Base-by-base conservation (phyloP, 306 rosid species). In the Castanopsis chinensis region DNA sequence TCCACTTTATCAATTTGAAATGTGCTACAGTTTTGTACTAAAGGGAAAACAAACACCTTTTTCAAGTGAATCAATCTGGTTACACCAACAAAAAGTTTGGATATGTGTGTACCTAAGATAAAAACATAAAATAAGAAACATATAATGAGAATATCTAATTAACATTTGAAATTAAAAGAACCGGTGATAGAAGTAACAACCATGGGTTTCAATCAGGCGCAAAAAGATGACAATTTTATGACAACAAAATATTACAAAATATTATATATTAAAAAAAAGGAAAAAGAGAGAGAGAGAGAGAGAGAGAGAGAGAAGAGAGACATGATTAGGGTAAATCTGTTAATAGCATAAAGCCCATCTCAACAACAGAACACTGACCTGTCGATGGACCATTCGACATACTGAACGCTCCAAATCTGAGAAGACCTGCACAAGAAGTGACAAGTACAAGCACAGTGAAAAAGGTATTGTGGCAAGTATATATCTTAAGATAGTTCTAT, bases 341-440 rank as follows among this genome's bases (percentile, higher is more conserved):
- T 60, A 25, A 21, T 53, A 60, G 63, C 45, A 74, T 67, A 35
- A 59, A 72, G 27, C 37, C 49, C 56, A 76, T 70, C 60, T 73
- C 53, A 80, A 83, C 72, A 41, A 76, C 59, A 63, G 27, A 80
- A 81, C 78, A 61, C 84, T 72, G 61, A 96, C 99, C 99, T 96
- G 98, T 71, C 83, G 90, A 78, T 96, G 99, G 81, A 91, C 91
- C 98, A 96, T 96, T 82, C 99, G 92, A 85, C 99, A 96, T 10
- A 88, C 96, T 72, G 99, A 91, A 37, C 97, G 87, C 91, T 96
- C 99, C 92, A 93, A 86, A 85, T 96, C 99, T 52, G 99, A 96
- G 53, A 96, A 89, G 77, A 96, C 94, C 97, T 96, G 92, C 84
- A 80, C 32, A 71, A 49, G 30, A 85, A 73, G 78, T 78, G 60